Evolutionary conservation across 257 asterid species (phyloP).

Genomic region (Marsdenia floribunda): DNA sequence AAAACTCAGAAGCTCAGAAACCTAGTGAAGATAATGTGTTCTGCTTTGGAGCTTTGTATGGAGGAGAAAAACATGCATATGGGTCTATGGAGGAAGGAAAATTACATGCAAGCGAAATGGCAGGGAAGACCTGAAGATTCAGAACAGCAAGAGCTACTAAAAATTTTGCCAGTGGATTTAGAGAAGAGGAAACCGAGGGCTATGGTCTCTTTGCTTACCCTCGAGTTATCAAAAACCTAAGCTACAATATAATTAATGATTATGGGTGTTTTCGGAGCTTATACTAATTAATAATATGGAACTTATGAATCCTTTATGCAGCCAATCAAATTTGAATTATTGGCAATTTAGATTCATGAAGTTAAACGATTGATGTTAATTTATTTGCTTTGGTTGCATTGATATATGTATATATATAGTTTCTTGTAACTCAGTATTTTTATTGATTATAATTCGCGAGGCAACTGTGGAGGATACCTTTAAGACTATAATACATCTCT

Average conservation of each 20-base stretch:
- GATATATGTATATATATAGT: no score
- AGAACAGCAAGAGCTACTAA: not conserved
- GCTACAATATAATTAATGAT: not conserved
- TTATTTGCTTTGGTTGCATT: no score
- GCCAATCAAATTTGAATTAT: no score
- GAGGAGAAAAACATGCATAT: conserved; percentile 36
- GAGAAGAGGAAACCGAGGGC: conserved; percentile 5
- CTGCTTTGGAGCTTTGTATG: conserved; percentile 36
- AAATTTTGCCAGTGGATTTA: not conserved
- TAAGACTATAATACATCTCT: no score
- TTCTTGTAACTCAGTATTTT: no score
- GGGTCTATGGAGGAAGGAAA: conserved; percentile 47
- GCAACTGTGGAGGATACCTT: no score
- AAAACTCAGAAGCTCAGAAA: conserved; percentile 27
- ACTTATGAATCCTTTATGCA: no score
- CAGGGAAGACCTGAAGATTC: conserved; percentile 24
- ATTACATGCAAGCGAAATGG: conserved; percentile 46
- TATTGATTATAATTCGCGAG: no score
- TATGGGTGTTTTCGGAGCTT: no score
- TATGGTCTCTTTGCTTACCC: conserved; percentile 28
- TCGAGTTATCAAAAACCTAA: conserved; percentile 22
- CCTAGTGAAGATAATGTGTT: conserved; percentile 34
- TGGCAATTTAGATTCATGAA: no score
- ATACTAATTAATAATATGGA: no score
- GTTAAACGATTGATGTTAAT: no score